Percentiles rank a stretch among this genome's conserved stretches.
phyloP scores from a whole-genome alignment of 31 red algal genomes.

The Pterothamnion heteromorphum region DNA sequence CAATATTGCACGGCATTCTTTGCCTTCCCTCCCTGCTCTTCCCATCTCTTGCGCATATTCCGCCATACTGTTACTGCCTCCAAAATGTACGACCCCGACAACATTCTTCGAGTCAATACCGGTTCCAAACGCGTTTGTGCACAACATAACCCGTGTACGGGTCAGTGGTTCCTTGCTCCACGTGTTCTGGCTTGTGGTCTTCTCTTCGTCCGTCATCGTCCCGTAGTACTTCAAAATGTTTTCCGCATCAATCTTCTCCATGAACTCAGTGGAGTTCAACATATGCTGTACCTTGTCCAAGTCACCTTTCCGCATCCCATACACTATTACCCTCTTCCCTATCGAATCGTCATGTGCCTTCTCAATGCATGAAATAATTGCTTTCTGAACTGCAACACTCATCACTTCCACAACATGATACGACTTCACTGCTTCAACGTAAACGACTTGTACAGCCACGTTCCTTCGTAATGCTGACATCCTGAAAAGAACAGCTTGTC shows the following conservation, averaged over 20 bases:
- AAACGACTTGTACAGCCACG: not conserved
- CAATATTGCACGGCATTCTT: not conserved
- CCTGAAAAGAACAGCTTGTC: not conserved
- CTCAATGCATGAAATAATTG: not conserved
- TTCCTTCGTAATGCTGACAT: not conserved
- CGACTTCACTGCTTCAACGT: not conserved
- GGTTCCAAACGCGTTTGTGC: slow-evolving; percentile 21
- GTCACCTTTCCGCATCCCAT: too few relatives aligned
- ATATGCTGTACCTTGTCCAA: not conserved
- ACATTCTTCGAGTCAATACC: slow-evolving; percentile 33
- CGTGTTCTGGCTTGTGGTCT: too few relatives aligned
- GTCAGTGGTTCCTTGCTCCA: not conserved
- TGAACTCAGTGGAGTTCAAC: not conserved
- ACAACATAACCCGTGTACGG: not conserved
- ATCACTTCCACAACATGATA: not conserved
- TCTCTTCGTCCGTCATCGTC: too few relatives aligned
- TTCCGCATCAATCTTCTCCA: too few relatives aligned
- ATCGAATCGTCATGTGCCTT: not conserved
- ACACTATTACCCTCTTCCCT: not conserved
- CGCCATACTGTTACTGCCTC: not conserved
- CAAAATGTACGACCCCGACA: not conserved
- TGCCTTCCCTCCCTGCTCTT: not conserved
- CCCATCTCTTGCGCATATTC: slow-evolving; percentile 35
- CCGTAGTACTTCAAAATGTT: too few relatives aligned
- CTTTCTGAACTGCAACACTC: not conserved